Percentiles rank a stretch among this genome's conserved stretches.
These are phyloP conservation scores for Trichoderma atrobrunneum DNA, from an alignment of 2,329 filamentous ascomycete species.

Conservation along the genomic window DNA sequence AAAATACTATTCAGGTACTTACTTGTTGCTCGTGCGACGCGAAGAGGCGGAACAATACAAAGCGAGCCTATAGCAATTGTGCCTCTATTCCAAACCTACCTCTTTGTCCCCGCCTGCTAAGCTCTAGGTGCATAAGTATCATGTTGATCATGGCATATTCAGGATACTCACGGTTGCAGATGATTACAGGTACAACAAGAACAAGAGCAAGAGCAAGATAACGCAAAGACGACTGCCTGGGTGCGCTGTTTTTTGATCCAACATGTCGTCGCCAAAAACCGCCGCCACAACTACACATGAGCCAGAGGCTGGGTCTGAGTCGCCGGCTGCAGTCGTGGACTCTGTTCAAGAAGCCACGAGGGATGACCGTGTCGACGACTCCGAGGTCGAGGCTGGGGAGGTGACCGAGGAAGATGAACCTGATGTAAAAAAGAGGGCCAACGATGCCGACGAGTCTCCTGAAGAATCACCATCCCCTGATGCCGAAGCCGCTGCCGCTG, in stretches of 20 bases:
- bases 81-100: slow-evolving; percentile 6
- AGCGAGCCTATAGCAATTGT: slow-evolving; percentile 11
- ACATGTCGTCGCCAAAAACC: slow-evolving; percentile 19
- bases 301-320: slow-evolving; percentile 10
- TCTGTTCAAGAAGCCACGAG: slow-evolving; percentile 2
- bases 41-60: slow-evolving; percentile 1
- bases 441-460: slow-evolving; percentile 7
- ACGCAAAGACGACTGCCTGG: not conserved
- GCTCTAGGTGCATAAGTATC: slow-evolving; percentile 40
- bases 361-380: slow-evolving; percentile 25
- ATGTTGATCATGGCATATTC: slow-evolving; percentile 32
- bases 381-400: slow-evolving; percentile 2
- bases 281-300: not conserved
- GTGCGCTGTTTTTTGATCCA: not conserved
- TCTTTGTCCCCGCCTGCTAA: slow-evolving; percentile 28
- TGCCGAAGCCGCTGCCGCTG: slow-evolving; percentile 21
- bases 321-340: slow-evolving; percentile 21
- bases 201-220: not conserved
- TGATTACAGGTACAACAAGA: slow-evolving; percentile 28
- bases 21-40: slow-evolving; percentile 1
- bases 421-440: slow-evolving; percentile 16
- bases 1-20: not conserved
- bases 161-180: slow-evolving; percentile 39
- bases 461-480: slow-evolving; percentile 17
- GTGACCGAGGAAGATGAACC: slow-evolving; percentile 23